These are phyloP conservation scores for Pseudogymnoascus sp. DNA, from an alignment of 2,329 filamentous ascomycete species.

Conservation along the genomic window DNA sequence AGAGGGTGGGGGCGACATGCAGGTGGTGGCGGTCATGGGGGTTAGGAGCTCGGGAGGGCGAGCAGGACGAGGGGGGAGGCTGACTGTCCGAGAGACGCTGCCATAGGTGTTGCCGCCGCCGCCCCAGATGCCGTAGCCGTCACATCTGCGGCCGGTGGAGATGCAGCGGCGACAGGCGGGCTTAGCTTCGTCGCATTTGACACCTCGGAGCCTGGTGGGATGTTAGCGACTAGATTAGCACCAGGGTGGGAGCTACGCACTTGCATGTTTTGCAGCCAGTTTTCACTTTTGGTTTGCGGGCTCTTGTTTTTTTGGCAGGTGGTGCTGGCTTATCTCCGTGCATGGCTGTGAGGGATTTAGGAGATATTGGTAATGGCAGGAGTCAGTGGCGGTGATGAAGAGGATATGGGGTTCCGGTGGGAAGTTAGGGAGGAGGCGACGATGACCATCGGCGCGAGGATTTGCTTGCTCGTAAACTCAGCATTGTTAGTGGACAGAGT, in stretches of 20 bases:
- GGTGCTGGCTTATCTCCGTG: neutral
- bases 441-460: neutral
- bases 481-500: neutral
- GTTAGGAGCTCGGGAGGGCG: slow-evolving; percentile 11
- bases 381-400: neutral
- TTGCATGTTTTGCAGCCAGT: slow-evolving; percentile 38
- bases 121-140: slow-evolving; percentile 35
- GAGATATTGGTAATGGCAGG: neutral
- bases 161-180: slow-evolving; percentile 44
- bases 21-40: slow-evolving; percentile 27
- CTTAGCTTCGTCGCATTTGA: slow-evolving; percentile 50
- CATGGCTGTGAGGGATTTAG: neutral
- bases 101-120: slow-evolving; percentile 12
- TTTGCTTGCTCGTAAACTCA: neutral
- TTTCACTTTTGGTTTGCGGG: slow-evolving; percentile 31
- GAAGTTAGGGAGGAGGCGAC: neutral
- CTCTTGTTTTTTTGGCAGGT: neutral
- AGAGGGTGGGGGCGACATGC: slow-evolving; percentile 32
- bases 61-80: slow-evolving; percentile 14
- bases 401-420: neutral
- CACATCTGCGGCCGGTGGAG: slow-evolving; percentile 35
- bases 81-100: slow-evolving; percentile 16
- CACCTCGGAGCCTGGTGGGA: slow-evolving; percentile 41
- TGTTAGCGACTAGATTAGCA: slow-evolving; percentile 15
- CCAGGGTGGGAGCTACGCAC: slow-evolving; percentile 22